Base-by-base conservation (phyloP, 1,139 yeast species). In the Arxiozyma slooffiae region DNA sequence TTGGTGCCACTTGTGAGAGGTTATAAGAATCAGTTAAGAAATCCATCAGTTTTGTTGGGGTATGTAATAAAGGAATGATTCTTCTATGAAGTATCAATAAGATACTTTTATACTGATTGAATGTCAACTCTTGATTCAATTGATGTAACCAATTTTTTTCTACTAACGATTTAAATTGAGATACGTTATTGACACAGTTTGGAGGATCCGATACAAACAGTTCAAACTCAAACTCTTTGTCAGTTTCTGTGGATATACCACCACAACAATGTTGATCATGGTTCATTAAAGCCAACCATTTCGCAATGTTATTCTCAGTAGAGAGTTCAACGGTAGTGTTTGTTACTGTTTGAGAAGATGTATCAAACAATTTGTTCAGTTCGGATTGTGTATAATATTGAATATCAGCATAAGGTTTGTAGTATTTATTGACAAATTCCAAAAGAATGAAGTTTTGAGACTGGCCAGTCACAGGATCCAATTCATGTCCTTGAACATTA, bases 11-110 rank as follows among this genome's bases (percentile, higher is more conserved):
- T 26, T 21, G 23, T 30, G 64, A 60, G 34, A 71, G 50, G 43
- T 79, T 75, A 66, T 89, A 90, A 4, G 95, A 82, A 55, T 87
- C 95, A 1, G 97, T 88, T 54, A 92, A 73, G 66, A 90, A 92
- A 68, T 92, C 98, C 96, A 92, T 88, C 49, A 92, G 71, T 55
- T 79, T 75, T 48, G 87, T 85, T 1, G 97, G 96, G 56, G 82
- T 82, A 43, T 80, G 75, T 77, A 89, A 78, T 62, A 76, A 78
- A 42, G 97, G 97, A 39, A 92, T 82, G 48, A 92, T 76, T 55
- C 95, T 73, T 64, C 87, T 88, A 68, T 92, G 97, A 58, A 92
- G 67, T 7, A 89, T 77, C 8, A 79, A 71, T 50, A 92, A 72
- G 2, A 84, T 73, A 0, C 82, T 71, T 66, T 86, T 87, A 67